phyloP scores from a whole-genome alignment of 306 rosid species.

The Corylus avellana region DNA sequence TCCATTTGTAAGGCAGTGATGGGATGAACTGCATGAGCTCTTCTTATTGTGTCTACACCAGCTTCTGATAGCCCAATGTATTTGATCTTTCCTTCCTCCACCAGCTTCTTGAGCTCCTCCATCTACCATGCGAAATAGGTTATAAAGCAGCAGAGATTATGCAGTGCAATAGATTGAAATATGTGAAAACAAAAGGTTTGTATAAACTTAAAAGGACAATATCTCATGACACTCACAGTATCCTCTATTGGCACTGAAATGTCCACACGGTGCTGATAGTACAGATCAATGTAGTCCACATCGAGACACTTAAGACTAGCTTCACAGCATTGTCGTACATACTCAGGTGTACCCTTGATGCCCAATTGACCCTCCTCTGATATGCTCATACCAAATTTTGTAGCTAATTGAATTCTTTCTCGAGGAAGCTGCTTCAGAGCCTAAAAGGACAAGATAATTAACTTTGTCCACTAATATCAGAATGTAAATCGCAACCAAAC shows the following conservation, averaged over 20 bases:
- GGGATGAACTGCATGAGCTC: constrained; percentile 74
- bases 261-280: constrained; percentile 65
- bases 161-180: background rate
- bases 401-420: constrained; percentile 67
- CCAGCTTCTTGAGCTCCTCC: constrained; percentile 64
- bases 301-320: constrained; percentile 60
- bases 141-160: constrained; percentile 14
- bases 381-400: constrained; percentile 54
- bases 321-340: constrained; percentile 66
- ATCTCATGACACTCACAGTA: constrained; percentile 46
- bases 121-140: constrained; percentile 34
- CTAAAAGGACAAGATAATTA: constrained; percentile 34
- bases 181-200: background rate
- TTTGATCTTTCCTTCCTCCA: constrained; percentile 63
- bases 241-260: constrained; percentile 70
- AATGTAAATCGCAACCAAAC: background rate
- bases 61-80: constrained; percentile 66
- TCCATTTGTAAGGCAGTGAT: constrained; percentile 81
- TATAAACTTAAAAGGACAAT: background rate
- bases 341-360: constrained; percentile 59
- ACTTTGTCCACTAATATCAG: background rate
- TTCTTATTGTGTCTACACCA: constrained; percentile 56
- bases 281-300: constrained; percentile 55
- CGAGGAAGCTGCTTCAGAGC: constrained; percentile 70
- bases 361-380: constrained; percentile 22